These are phyloP conservation scores for Mycena galericulata DNA, from an alignment of 768 basidiomycete species.

Conservation along the genomic window DNA sequence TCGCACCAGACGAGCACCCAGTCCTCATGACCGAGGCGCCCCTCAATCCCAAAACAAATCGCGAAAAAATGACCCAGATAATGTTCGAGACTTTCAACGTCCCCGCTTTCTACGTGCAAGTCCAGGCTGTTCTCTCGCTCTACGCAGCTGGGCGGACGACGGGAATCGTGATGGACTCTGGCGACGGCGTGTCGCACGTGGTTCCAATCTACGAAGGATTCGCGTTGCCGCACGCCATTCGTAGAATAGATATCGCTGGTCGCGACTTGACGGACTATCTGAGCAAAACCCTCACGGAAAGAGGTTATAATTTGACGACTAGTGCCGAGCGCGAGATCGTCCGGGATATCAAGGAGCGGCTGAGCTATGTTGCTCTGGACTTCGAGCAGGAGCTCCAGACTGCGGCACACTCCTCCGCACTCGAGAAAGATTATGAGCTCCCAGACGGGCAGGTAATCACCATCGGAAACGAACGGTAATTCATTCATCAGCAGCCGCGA, in stretches of 20 bases:
- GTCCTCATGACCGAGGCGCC: constrained; percentile 77
- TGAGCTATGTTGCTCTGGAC: constrained; percentile 54
- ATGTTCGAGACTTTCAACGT: constrained; percentile 26
- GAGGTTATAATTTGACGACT: constrained; percentile 80
- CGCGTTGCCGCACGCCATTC: neutral
- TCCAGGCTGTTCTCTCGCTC: constrained; percentile 10
- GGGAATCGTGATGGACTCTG: constrained; percentile 12
- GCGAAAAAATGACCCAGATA: constrained; percentile 55
- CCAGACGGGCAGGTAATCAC: constrained; percentile 64
- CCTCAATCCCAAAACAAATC: constrained; percentile 75
- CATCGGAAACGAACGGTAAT: constrained; percentile 70
- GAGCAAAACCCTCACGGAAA: constrained; percentile 57
- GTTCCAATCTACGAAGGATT: constrained; percentile 21
- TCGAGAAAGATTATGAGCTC: constrained; percentile 10
- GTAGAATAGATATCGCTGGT: neutral
- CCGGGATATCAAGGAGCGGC: constrained; percentile 81
- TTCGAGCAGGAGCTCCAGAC: neutral
- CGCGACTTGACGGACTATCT: neutral
- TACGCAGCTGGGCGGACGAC: constrained; percentile 15
- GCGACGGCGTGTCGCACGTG: constrained; percentile 19
- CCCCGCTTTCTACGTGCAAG: constrained; percentile 16
- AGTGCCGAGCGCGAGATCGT: constrained; percentile 79
- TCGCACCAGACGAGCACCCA: constrained; percentile 21
- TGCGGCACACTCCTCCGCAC: neutral
- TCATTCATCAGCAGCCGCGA: no score